Conservation (phyloP, 306 rosid genomes). For the Prunus campanulata region DNA sequence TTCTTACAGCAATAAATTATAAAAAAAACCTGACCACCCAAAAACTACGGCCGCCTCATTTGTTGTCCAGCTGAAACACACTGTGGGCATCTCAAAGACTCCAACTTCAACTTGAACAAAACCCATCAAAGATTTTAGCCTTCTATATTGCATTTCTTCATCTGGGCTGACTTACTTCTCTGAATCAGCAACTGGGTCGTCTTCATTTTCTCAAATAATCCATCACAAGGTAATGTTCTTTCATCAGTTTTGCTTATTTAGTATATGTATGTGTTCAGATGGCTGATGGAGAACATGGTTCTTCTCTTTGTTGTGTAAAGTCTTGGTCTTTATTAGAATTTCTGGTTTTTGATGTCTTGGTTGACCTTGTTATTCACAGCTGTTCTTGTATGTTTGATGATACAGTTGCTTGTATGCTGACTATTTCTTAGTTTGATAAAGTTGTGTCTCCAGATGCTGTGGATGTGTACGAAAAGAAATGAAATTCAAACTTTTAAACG, state of each 20-base stretch:
- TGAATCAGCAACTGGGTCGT: constrained; percentile 17
- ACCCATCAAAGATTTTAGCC: constrained; percentile 1
- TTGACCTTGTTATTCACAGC: background rate
- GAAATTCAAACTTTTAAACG: background rate
- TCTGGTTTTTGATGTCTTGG: background rate
- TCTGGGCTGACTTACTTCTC: constrained; percentile 22
- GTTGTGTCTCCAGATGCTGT: background rate
- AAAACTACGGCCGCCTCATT: constrained; percentile 30
- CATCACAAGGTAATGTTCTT: constrained; percentile 26
- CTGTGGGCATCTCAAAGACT: background rate
- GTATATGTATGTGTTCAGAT: background rate
- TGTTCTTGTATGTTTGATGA: background rate
- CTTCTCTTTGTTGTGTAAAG: background rate
- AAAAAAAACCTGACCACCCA: background rate
- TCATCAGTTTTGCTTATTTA: background rate
- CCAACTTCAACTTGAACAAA: background rate
- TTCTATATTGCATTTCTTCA: constrained; percentile 10
- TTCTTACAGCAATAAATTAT: background rate
- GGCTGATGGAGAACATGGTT: background rate
- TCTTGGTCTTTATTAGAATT: background rate
- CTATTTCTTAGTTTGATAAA: background rate
- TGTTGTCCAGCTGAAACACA: background rate
- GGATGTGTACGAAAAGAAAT: background rate
- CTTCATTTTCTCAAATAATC: background rate
- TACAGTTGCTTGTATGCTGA: background rate